These are phyloP conservation scores for Botrytis hyacinthi DNA, from an alignment of 2,329 filamentous ascomycete species.

Conservation along the genomic window DNA sequence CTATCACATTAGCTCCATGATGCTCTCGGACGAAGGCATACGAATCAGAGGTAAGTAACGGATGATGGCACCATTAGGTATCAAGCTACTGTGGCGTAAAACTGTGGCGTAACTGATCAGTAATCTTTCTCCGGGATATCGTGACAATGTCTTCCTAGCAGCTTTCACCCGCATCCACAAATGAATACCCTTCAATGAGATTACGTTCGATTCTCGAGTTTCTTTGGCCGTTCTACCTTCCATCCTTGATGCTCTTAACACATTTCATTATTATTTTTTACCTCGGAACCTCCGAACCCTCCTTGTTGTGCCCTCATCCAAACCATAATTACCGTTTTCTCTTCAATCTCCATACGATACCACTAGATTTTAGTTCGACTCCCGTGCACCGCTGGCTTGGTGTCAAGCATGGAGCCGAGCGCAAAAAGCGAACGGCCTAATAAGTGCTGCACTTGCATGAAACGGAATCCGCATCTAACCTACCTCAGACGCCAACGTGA, in stretches of 20 bases:
- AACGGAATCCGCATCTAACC: background rate
- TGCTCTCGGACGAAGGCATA: background rate
- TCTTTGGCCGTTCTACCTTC: background rate
- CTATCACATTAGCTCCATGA: background rate
- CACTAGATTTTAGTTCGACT: background rate
- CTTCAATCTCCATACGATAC: background rate
- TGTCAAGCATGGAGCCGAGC: background rate
- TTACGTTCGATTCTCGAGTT: background rate
- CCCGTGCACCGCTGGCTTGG: background rate
- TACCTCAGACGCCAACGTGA: background rate
- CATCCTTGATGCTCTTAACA: background rate
- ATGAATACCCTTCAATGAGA: background rate
- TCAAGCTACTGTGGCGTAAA: constrained; percentile 2
- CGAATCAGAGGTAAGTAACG: background rate
- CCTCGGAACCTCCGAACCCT: background rate
- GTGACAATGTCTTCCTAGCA: background rate
- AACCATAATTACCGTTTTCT: background rate
- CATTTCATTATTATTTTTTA: background rate
- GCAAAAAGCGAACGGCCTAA: background rate
- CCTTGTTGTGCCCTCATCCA: background rate
- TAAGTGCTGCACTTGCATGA: background rate
- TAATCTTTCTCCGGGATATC: background rate
- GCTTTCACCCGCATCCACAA: background rate
- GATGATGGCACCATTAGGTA: background rate
- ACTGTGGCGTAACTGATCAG: background rate